Evolutionary conservation across 352 stramenopile genomes (phyloP).

Genomic region (Phytophthora tentaculata): DNA sequence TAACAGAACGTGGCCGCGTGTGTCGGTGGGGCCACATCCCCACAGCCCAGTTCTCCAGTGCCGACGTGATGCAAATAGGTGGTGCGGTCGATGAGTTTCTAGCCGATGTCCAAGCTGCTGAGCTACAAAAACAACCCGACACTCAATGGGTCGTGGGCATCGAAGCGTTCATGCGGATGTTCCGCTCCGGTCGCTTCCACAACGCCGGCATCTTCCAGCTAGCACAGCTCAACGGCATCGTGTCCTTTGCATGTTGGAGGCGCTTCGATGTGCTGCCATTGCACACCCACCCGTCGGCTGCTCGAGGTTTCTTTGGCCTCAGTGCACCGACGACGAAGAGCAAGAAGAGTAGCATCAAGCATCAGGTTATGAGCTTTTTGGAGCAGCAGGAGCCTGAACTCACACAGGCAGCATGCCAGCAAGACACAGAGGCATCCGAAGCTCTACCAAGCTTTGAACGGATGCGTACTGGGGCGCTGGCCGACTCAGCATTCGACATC

Average conservation of each 20-base stretch:
- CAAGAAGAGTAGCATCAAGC: constrained; percentile 63
- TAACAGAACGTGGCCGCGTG: constrained; percentile 61
- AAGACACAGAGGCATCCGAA: constrained; percentile 12
- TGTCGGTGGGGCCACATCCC: constrained; percentile 65
- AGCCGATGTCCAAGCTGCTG: constrained; percentile 30
- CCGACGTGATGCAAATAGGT: constrained; percentile 72
- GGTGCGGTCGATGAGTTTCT: constrained; percentile 56
- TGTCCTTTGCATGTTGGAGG: constrained; percentile 80
- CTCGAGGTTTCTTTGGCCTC: constrained; percentile 68
- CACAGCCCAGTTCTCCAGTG: constrained; percentile 65
- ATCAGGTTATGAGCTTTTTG: constrained; percentile 76
- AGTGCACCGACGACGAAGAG: constrained; percentile 19
- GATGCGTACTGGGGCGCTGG: constrained; percentile 47
- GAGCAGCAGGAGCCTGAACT: constrained; percentile 51
- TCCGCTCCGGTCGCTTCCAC: constrained; percentile 74
- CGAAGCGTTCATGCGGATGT: constrained; percentile 89
- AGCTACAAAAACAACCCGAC: constrained; percentile 17
- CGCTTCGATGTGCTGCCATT: constrained; percentile 56
- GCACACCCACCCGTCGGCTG: constrained; percentile 80
- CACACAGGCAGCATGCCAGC: constrained; percentile 5
- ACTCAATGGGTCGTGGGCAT: constrained; percentile 76
- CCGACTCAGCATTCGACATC: constrained; percentile 73
- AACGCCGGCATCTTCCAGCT: constrained; percentile 88
- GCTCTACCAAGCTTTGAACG: constrained; percentile 32
- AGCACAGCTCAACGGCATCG: constrained; percentile 86